Base-by-base conservation (phyloP, 192 early-diverging fungal genomes). In the Irineochytrium annulatum region DNA sequence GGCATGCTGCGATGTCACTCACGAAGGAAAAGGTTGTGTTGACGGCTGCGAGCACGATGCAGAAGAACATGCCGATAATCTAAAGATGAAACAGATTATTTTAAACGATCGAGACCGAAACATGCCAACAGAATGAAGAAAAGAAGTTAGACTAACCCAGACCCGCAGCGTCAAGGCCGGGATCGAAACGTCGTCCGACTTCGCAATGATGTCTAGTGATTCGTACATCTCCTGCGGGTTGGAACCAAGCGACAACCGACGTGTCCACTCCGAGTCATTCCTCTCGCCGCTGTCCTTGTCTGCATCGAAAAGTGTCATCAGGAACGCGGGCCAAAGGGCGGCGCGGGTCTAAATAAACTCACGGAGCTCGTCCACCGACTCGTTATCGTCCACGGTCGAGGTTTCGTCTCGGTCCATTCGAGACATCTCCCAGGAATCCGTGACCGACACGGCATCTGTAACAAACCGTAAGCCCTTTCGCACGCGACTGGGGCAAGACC, bases 131-230 rank as follows among this genome's bases (percentile, higher is more conserved):
- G n/a, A n/a, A n/a, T n/a, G n/a, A n/a, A n/a, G n/a, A n/a, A n/a
- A n/a, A n/a, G n/a, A n/a, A n/a, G n/a, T n/a, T n/a, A n/a, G n/a
- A n/a, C n/a, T n/a, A n/a, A n/a, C n/a, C 79, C 76, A 83, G 49
- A 72, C 72, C 8, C 81, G 72, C 55, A 79, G 77, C 2, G 81
- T 82, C n/a, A 82, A 30, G 5, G 62, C 54, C 26, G 70, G 65
- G 32, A 80, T 39, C 3, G 58, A 64, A 22, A 72, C 62, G 55
- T 81, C 75, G 46, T 80, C 75, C 3, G 70, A 73, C 24, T 49
- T 49, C 5, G 46, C 11, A 24, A 49, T 22, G 46, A 49, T 49
- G 46, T 49, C 46, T 5, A 49, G 24, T 8, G 13, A 20, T 24
- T 49, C 13, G 46, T 49, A 49, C 17, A 49, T 49, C 26, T 49